Evolutionary conservation across 768 basidiomycete genomes (phyloP), one percentile per base, ranked within the genome.

Genomic region (Kwoniella heveanensis): DNA sequence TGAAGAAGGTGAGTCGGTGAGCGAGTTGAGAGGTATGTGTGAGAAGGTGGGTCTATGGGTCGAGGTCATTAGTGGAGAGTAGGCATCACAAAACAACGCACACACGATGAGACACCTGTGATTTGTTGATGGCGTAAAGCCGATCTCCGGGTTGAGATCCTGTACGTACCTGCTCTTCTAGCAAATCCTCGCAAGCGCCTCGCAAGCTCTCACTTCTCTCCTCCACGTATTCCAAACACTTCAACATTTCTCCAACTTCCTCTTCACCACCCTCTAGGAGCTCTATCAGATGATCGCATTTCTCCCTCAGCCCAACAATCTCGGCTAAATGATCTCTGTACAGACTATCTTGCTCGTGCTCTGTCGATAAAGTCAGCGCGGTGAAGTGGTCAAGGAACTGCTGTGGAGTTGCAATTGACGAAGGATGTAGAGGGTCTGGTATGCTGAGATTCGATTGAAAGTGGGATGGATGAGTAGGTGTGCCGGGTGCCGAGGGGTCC

Each of bases 331-430:
- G 90, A 0, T 88, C 87, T 25, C 91, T 85, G 78, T 96, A 97
- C 76, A 93, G 89, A 5, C 91, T 87, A 73, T 97, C 95, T 74
- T 98, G 95, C 63, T 90, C 90, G 72, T 92, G 92, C 8, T 92
- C 89, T 37, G 96, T 91, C 2, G 90, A 89, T 17, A 89, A 85
- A 68, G 96, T 93, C 57, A 99, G 87, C 44, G 90, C 84, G 2
- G 91, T 84, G 79, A 93, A 95, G 89, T 93, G 96, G 81, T 98
- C 95, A 76, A 94, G 92, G 80, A 99, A 95, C 69, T 97, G 92
- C 72, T 98, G 92, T 0, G 93, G 89, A 0, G 92, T 95, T 66
- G 89, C 86, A 39, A 98, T 88, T 4, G 54, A 37, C 25, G 69
- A 22, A 1, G 73, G 68, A 53, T 71, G 71, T 19, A 77, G 25